A percentile compares a stretch with the other conserved stretches of the same genome.
Evolutionary conservation across 208 protist species (phyloP).

Genomic region (Trypanosoma congolense): DNA sequence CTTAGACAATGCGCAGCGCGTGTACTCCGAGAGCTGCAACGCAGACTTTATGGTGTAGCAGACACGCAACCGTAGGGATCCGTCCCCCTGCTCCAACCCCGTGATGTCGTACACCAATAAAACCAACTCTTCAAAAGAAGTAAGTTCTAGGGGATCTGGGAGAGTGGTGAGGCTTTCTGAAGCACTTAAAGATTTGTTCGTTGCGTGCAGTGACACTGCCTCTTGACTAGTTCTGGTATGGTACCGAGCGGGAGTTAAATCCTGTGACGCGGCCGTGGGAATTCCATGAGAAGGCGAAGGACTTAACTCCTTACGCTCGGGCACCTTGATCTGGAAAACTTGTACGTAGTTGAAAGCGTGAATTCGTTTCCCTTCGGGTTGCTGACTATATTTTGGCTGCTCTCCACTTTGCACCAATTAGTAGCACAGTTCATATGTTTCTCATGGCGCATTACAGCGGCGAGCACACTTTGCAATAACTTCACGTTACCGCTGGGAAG

Average conservation of each 20-base stretch:
- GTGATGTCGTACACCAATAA: not conserved
- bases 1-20: not conserved
- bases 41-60: slow-evolving; percentile 24
- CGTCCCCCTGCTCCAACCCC: slow-evolving; percentile 10
- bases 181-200: not conserved
- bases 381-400: slow-evolving; percentile 23
- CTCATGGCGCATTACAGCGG: slow-evolving; percentile 30
- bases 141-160: not conserved
- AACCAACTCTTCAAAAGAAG: not conserved
- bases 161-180: not conserved
- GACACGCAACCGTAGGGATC: slow-evolving; percentile 38
- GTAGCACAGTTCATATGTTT: slow-evolving; percentile 28
- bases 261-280: too few relatives aligned
- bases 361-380: slow-evolving; percentile 28
- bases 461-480: slow-evolving; percentile 40
- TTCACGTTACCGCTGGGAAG: slow-evolving; percentile 41
- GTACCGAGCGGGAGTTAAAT: not conserved
- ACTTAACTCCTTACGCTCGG: not conserved
- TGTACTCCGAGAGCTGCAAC: slow-evolving; percentile 22
- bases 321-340: slow-evolving; percentile 22
- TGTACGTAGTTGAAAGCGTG: slow-evolving; percentile 29
- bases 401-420: slow-evolving; percentile 24
- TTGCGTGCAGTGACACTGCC: not conserved
- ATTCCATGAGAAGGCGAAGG: too few relatives aligned
- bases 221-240: not conserved